Conservation (phyloP, 345 rosid species). For the Psidium friedrichsthalianum region DNA sequence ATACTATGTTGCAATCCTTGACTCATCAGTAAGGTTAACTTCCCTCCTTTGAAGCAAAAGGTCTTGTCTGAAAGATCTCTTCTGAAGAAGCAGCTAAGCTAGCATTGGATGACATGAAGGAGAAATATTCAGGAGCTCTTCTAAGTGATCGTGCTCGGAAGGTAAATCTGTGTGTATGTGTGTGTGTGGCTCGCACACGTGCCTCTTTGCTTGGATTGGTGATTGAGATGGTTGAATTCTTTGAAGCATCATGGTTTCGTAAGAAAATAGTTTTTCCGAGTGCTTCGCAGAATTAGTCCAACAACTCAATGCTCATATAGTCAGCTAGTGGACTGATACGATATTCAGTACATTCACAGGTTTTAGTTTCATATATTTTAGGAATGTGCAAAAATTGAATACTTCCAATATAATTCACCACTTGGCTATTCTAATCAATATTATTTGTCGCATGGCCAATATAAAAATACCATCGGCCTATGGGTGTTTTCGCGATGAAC, state of each 20-base stretch:
- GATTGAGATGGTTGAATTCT: background rate
- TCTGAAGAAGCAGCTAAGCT: conserved; percentile 45
- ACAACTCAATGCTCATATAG: background rate
- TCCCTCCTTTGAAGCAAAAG: conserved; percentile 26
- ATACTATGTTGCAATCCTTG: conserved; percentile 16
- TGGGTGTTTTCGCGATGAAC: background rate
- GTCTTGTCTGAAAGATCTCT: conserved; percentile 31
- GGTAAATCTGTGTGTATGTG: conserved; percentile 18
- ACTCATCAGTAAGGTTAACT: conserved; percentile 20
- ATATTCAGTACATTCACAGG: background rate
- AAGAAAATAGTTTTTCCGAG: background rate
- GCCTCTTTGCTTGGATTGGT: background rate
- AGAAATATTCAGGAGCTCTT: conserved; percentile 56
- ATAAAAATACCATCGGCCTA: background rate
- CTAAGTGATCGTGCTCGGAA: conserved; percentile 61
- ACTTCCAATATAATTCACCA: background rate
- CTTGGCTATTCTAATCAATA: background rate
- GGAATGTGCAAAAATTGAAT: background rate
- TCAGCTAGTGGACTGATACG: background rate
- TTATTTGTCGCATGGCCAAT: background rate
- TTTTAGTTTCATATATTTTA: background rate
- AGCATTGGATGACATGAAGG: conserved; percentile 78
- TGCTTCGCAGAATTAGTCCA: background rate
- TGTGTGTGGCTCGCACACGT: background rate
- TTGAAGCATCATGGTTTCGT: background rate